These are phyloP conservation scores for Eucalyptus pauciflora DNA, from an alignment of 345 rosid species.

Conservation along the genomic window DNA sequence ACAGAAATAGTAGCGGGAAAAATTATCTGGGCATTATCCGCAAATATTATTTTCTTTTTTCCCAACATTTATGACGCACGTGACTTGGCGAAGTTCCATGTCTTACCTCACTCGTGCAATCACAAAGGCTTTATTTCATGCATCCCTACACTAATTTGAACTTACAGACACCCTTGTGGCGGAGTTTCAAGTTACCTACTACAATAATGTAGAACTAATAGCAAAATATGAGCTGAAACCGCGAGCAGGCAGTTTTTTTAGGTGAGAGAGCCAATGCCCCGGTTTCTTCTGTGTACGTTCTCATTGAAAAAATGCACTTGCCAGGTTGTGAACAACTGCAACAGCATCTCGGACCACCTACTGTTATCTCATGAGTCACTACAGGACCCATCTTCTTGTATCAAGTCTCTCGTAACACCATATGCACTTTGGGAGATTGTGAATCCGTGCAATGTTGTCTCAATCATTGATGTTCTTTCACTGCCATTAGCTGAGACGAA, in stretches of 20 bases:
- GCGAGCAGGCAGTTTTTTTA: not conserved
- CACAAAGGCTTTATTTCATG: not conserved
- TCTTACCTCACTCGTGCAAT: not conserved
- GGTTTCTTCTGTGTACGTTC: not conserved
- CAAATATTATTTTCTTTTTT: too few relatives aligned
- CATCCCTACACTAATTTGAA: not conserved
- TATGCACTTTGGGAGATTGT: not conserved
- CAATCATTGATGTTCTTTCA: not conserved
- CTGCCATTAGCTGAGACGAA: not conserved
- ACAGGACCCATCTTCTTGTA: not conserved
- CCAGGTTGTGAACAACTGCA: not conserved
- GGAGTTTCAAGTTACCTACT: not conserved
- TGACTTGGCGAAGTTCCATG: not conserved
- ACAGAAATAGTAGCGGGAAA: too few relatives aligned
- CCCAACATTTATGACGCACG: not conserved
- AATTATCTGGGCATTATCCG: too few relatives aligned
- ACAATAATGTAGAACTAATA: not conserved
- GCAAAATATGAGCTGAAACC: not conserved
- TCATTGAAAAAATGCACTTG: not conserved
- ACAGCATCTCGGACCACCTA: not conserved
- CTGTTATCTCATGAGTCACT: not conserved
- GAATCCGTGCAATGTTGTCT: not conserved
- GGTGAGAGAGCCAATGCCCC: not conserved
- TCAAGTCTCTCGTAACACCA: not conserved
- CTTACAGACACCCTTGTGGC: not conserved